Evolutionary conservation across 495 filamentous ascomycete species (phyloP).

Genomic region (Annulohypoxylon stygium): DNA sequence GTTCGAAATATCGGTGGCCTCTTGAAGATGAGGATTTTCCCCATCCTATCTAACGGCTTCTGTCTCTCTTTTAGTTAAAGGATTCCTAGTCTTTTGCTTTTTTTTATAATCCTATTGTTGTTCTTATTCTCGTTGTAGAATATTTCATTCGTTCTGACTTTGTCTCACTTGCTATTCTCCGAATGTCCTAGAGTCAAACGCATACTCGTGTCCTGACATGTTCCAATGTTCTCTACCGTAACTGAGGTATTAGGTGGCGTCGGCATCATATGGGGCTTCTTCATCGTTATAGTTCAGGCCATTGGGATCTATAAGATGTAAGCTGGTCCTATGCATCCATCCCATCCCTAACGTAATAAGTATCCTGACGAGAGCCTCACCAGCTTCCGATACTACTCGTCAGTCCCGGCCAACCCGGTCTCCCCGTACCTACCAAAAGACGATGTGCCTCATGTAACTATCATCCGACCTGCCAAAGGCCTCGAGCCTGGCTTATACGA

Average conservation of each 20-base stretch:
- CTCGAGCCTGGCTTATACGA: conserved; percentile 91
- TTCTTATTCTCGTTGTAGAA: neutral
- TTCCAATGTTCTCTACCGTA: conserved; percentile 53
- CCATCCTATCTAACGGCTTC: conserved; percentile 23
- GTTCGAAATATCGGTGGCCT: neutral
- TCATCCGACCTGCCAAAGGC: conserved; percentile 94
- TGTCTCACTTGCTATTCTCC: neutral
- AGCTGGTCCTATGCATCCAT: conserved; percentile 28
- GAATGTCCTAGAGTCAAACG: conserved; percentile 9
- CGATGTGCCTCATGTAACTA: conserved; percentile 83
- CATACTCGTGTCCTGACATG: conserved; percentile 39
- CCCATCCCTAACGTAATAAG: neutral
- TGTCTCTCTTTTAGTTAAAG: conserved; percentile 31
- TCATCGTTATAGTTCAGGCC: conserved; percentile 62
- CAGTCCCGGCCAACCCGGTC: conserved; percentile 56
- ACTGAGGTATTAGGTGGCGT: conserved; percentile 59
- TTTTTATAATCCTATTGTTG: too few relatives aligned
- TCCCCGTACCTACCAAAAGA: conserved; percentile 59
- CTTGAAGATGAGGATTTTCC: conserved; percentile 53
- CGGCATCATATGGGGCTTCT: conserved; percentile 63
- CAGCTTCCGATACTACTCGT: conserved; percentile 66
- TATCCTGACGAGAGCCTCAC: conserved; percentile 19
- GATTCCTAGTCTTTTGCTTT: neutral
- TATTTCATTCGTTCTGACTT: neutral
- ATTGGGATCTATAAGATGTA: conserved; percentile 68